These are phyloP conservation scores for Fusarium pininemorale DNA, from an alignment of 2,329 filamentous ascomycete species.

Conservation along the genomic window DNA sequence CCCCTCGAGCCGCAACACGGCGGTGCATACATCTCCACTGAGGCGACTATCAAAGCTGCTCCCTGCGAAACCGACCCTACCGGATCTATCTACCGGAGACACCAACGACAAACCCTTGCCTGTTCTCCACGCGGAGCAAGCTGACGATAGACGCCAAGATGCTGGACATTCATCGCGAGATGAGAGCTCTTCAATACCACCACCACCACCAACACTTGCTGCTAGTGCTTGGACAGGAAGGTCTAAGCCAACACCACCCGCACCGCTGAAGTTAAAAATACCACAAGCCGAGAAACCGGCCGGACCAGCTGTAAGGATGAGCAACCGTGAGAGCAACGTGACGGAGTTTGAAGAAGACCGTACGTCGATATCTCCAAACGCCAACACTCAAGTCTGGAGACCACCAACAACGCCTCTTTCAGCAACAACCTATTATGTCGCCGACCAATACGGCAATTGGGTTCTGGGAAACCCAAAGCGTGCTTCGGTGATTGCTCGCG, in stretches of 20 bases:
- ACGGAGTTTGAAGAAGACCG: conserved; percentile 64
- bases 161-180: conserved; percentile 1
- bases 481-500: conserved; percentile 39
- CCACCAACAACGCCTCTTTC: conserved; percentile 57
- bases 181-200: conserved; percentile 14
- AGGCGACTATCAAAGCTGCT: conserved; percentile 55
- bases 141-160: conserved; percentile 16
- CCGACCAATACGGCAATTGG: conserved; percentile 65
- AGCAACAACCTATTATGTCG: conserved; percentile 58
- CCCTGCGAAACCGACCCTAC: conserved; percentile 57
- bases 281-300: conserved; percentile 24
- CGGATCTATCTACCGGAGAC: conserved; percentile 34
- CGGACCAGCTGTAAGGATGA: neutral
- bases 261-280: conserved; percentile 45
- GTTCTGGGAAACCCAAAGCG: conserved; percentile 54
- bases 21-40: conserved; percentile 32
- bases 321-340: conserved; percentile 55
- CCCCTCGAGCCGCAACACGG: conserved; percentile 34
- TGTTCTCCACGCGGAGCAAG: conserved; percentile 19
- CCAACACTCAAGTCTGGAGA: conserved; percentile 59
- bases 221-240: conserved; percentile 22
- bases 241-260: conserved; percentile 28
- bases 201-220: conserved; percentile 15
- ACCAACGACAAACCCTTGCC: conserved; percentile 28
- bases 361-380: conserved; percentile 47